Base-by-base conservation (phyloP, 192 early-diverging fungal species). In the Mortierella alpina region DNA sequence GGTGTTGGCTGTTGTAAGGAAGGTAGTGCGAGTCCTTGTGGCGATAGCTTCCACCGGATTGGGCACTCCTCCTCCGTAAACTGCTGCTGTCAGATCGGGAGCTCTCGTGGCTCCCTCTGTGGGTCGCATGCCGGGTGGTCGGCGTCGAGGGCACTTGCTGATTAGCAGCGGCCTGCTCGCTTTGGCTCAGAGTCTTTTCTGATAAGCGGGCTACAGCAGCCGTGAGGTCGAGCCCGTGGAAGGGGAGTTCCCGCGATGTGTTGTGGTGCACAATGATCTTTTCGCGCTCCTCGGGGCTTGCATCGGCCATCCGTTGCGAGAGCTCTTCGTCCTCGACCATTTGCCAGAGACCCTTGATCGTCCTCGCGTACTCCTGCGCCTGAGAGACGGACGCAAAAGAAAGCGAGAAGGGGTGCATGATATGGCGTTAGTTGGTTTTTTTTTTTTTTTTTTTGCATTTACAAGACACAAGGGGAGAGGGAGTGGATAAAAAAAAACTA, bases 361-460 rank as follows among this genome's bases (percentile, higher is more conserved):
- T 72, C 31, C 77, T 44, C 51, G 77, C 77, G 59, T 80, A 80
- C 46, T 80, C 77, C 68, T 80, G 77, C 6, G 77, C 77, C 77
- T 80, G 47, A n/a, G 15, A 50, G 12, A 56, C 14, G 11, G 14
- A 59, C 13, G n/a, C 15, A 58, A 58, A 47, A 59, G 22, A 68
- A 50, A 59, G 13, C 7, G n/a, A 58, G 52, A 20, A 62, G 8
- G 53, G 20, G 31, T 50, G 12, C 12, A 31, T 31, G 59, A 54
- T 23, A 18, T 8, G 54, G 6, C 3, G 31, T 31, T 3, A 31
- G 31, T 31, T 31, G n/a, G n/a, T 31, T 31, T 31, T 31, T 31
- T 31, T 31, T 31, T n/a, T n/a, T 31, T 31, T 31, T 31, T 31
- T 31, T 31, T 31, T 31, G 31, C 31, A 31, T 31, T 2, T 31